phyloP scores from a whole-genome alignment of 306 rosid genomes.

The Pterocarpus macrocarpus region DNA sequence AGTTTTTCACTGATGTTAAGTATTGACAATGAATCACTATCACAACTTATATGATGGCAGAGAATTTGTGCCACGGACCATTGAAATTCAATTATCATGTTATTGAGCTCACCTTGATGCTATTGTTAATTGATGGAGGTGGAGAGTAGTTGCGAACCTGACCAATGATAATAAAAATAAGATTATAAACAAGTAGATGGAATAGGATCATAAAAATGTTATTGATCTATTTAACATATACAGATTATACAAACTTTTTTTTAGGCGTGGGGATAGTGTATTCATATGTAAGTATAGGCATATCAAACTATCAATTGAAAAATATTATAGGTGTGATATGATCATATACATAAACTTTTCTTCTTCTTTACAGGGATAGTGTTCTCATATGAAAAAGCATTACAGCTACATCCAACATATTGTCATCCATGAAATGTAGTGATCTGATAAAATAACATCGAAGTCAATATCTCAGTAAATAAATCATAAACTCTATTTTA shows the following conservation, averaged over 20 bases:
- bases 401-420: conserved; percentile 27
- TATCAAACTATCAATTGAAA: conserved; percentile 14
- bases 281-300: background rate
- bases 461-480: conserved; percentile 18
- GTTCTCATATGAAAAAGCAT: background rate
- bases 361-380: background rate
- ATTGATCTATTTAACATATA: background rate
- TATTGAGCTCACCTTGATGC: conserved; percentile 87
- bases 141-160: conserved; percentile 97
- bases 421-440: conserved; percentile 6
- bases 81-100: conserved; percentile 25
- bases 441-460: conserved; percentile 31
- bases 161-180: conserved; percentile 42
- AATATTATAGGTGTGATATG: background rate
- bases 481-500: conserved; percentile 31
- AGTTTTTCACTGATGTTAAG: conserved; percentile 17
- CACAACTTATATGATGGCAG: conserved; percentile 19
- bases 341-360: background rate
- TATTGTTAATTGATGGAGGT: conserved; percentile 86
- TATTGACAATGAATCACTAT: conserved; percentile 14
- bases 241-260: background rate
- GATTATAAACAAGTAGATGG: conserved; percentile 11
- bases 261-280: background rate
- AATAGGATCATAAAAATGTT: conserved; percentile 14
- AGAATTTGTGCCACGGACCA: conserved; percentile 24